Evolutionary conservation across 2,329 filamentous ascomycete species (phyloP).

Genomic region (Colletotrichum viniferum): DNA sequence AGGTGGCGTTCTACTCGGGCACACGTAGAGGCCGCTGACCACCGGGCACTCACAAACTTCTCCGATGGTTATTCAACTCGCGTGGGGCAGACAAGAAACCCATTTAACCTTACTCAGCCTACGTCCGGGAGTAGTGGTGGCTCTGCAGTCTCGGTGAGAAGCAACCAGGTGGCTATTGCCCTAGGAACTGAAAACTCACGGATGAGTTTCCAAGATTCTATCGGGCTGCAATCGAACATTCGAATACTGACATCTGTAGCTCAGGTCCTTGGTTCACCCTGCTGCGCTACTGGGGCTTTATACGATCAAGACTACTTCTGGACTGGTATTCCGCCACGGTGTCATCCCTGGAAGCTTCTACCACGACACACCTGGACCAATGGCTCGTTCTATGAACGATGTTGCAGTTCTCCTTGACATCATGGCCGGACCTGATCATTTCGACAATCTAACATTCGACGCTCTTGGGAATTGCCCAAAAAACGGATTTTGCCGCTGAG

Average conservation of each 20-base stretch:
- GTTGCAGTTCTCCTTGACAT: not conserved
- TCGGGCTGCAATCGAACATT: not conserved
- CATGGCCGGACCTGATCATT: not conserved
- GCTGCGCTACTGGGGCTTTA: not conserved
- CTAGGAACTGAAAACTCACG: not conserved
- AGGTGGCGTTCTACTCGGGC: not conserved
- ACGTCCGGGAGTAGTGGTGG: conserved; percentile 13
- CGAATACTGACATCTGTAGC: not conserved
- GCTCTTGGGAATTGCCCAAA: not conserved
- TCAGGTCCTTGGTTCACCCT: not conserved
- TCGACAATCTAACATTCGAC: not conserved
- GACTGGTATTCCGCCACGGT: not conserved
- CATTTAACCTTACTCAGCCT: conserved; percentile 8
- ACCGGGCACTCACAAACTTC: not conserved
- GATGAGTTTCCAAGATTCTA: not conserved
- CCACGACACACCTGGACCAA: not conserved
- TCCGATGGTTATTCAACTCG: conserved; percentile 4
- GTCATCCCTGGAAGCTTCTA: not conserved
- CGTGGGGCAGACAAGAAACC: conserved; percentile 9
- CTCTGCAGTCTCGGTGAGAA: not conserved
- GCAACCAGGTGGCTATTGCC: not conserved
- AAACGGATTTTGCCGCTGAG: not conserved
- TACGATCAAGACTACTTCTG: not conserved
- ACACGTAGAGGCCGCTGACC: not conserved
- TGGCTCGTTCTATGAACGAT: not conserved